A percentile compares a stretch with the other conserved stretches of the same genome.
These are phyloP conservation scores for Ogataea dorogensis DNA, from an alignment of 805 yeast genomes.

Conservation along the genomic window DNA sequence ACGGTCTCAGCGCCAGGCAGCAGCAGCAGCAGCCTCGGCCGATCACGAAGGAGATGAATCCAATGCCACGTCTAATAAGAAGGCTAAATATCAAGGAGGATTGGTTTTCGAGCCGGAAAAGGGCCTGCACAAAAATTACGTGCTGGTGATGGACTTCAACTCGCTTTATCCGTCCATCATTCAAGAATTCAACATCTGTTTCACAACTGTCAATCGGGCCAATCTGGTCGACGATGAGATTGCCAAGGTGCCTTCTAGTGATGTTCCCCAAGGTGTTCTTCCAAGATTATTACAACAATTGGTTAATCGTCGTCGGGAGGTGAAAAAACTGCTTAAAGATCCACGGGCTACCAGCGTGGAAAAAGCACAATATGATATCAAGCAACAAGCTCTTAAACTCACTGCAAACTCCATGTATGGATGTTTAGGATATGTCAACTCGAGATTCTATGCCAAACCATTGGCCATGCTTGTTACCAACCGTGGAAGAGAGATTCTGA, in stretches of 20 bases:
- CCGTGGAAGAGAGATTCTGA: slow-evolving; percentile 92
- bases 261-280: slow-evolving; percentile 70
- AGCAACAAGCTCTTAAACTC: slow-evolving; percentile 91
- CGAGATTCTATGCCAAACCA: slow-evolving; percentile 94
- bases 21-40: slow-evolving; percentile 22
- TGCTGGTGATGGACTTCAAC: slow-evolving; percentile 96
- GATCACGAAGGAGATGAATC: slow-evolving; percentile 41
- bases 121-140: slow-evolving; percentile 85
- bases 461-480: slow-evolving; percentile 93
- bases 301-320: slow-evolving; percentile 90
- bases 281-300: slow-evolving; percentile 81
- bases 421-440: slow-evolving; percentile 87
- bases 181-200: slow-evolving; percentile 95
- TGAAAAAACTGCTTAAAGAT: slow-evolving; percentile 78
- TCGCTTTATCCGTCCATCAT: slow-evolving; percentile 95
- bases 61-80: slow-evolving; percentile 44
- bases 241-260: slow-evolving; percentile 65
- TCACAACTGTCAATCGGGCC: slow-evolving; percentile 85
- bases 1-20: slow-evolving; percentile 34
- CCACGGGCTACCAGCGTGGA: slow-evolving; percentile 63
- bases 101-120: slow-evolving; percentile 95
- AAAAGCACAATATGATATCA: slow-evolving; percentile 84
- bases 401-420: slow-evolving; percentile 99
- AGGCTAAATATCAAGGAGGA: slow-evolving; percentile 42
- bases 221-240: slow-evolving; percentile 44